Evolutionary conservation across 495 filamentous ascomycete species (phyloP), one percentile per base, ranked within the genome.

Genomic region (Cetradonia linearis): DNA sequence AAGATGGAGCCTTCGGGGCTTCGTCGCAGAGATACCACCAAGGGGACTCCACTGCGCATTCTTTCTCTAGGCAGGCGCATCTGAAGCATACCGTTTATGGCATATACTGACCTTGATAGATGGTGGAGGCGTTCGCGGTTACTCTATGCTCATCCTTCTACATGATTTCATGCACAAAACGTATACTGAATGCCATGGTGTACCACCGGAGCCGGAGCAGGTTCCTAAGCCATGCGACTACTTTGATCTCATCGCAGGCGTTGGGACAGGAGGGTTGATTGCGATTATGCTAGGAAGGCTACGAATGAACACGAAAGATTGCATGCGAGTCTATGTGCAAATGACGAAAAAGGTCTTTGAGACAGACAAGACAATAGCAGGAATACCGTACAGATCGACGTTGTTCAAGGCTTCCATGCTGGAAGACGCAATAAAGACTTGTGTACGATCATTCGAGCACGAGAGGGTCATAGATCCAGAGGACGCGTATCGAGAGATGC

Each of bases 151-250:
- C 68, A 88, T 95, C 63, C 85, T 97, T 59, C 83, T 98, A 57
- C 89, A 94, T 77, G 91, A 96, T 75, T 78, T 98, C 47, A 98
- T 98, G 93, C 87, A 95, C 73, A 81, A 86, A 38, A 89, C 87
- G 8, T 95, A 91, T 69, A 88, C 93, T 69, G 88, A 93, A 74
- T 75, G 70, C 61, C 84, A 94, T 73, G 86, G 89, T 31, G 81
- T 85, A 64, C 88, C 91, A 18, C 90, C 91, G 55, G 83, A 83
- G 57, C 83, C 88, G 68, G 82, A 89, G 65, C 83, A 96, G 66
- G 92, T 97, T 38, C 93, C 94, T 30, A 96, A 95, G 66, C 93
- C 93, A 62, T 95, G 90, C 83, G 94, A 98, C 63, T 89, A 97
- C 71, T 98, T 98, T 74, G 93, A 98, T 73, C 78, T 98, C 58